Base-by-base conservation (phyloP, 140 eudicot species). In the Ambrosia hybrid region DNA sequence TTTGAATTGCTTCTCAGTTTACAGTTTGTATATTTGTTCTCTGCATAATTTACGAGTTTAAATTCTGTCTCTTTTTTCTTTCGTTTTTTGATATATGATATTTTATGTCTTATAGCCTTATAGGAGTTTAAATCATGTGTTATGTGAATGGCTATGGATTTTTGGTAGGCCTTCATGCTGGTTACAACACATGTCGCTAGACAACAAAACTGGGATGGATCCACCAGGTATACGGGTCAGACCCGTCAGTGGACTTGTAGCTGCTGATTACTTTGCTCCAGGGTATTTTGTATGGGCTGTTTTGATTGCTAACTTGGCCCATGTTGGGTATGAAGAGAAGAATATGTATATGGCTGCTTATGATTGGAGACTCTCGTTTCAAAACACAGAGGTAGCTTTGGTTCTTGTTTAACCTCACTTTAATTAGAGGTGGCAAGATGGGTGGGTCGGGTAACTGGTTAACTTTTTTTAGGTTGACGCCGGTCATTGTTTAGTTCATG, bases 261-360 rank as follows among this genome's bases (percentile, higher is more conserved):
- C 99, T 70, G 99, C 99, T 11, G 99, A 94, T 83, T 94, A 94
- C 76, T 94, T 94, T 43, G 90, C 91, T 51, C 90, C 97, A 46
- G 97, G 99, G 68, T 94, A 94, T 77, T 94, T 94, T 74, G 99
- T 94, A 11, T 94, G 99, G 99, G 99, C 99, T 30, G 97, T 94
- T 81, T 67, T 94, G 79, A 94, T 94, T 46, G 91, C 94, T 80
- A 94, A 94, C 67, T 81, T 94, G 80, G 97, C 99, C 39, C 96
- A 86, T 63, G 89, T 90, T 59, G 99, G 97, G 4, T 94, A 94
- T 37, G 99, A 94, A 66, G 99, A 90, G 81, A 94, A 94, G 75
- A 86, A 81, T 60, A 94, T 90, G 99, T 90, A 90, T 69, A 94
- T 94, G 97, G 99, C 97, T 75, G 61, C 99, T 68, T 94, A 94